Conservation (phyloP, 2,329 filamentous ascomycete species). For the Talaromyces sp. region DNA sequence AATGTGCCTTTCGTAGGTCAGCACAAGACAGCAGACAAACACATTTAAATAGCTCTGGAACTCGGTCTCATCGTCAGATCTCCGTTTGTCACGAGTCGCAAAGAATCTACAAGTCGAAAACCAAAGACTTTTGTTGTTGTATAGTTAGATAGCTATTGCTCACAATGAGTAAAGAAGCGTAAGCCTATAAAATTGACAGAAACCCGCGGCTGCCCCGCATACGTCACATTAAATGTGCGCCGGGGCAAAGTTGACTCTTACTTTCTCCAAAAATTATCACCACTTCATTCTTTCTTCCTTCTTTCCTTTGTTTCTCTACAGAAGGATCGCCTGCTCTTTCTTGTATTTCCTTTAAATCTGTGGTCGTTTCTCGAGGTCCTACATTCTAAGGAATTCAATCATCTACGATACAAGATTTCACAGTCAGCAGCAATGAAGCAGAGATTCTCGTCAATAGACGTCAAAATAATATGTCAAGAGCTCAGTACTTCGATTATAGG, state of each 20-base stretch:
- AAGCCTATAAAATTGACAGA: not conserved
- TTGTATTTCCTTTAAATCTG: not conserved
- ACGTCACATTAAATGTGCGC: constrained; percentile 20
- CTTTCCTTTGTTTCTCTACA: not conserved
- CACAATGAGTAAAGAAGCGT: not conserved
- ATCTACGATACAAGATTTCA: not conserved
- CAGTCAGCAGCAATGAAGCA: constrained; percentile 48
- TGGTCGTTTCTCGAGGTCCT: not conserved
- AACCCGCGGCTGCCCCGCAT: constrained; percentile 17
- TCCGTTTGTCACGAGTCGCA: too few species aligned
- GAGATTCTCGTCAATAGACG: constrained; percentile 54
- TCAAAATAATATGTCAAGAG: constrained; percentile 89
- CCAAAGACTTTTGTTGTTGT: not conserved
- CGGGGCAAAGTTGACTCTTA: not conserved
- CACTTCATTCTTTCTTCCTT: not conserved
- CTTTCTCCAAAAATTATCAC: not conserved
- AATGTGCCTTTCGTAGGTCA: too few species aligned
- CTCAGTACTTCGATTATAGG: constrained; percentile 70
- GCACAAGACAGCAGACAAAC: too few species aligned
- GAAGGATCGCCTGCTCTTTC: not conserved
- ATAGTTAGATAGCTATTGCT: not conserved
- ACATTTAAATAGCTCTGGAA: too few species aligned
- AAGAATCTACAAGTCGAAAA: too few species aligned
- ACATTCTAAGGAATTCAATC: not conserved
- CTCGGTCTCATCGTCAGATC: too few species aligned